These are phyloP conservation scores for Chytriomyces sp. DNA, from an alignment of 192 early-diverging fungal species.

Conservation along the genomic window DNA sequence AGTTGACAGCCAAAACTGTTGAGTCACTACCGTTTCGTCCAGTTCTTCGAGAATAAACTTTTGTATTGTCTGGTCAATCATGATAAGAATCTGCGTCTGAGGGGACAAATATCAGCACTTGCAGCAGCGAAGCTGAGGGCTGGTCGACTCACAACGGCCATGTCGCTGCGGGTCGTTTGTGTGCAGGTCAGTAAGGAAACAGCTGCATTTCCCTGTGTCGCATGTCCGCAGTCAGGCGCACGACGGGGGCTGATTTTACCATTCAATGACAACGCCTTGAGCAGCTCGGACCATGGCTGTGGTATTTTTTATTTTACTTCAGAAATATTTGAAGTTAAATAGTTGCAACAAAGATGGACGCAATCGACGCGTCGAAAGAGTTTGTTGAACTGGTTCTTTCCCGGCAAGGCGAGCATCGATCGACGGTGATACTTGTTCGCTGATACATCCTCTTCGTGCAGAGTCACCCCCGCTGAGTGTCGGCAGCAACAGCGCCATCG, in stretches of 20 bases:
- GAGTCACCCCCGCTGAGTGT: too few species aligned
- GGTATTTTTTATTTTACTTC: too few species aligned
- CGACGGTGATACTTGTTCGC: too few species aligned
- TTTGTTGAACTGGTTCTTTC: too few species aligned
- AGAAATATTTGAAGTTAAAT: too few species aligned
- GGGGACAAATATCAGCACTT: not conserved
- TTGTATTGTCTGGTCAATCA: constrained; percentile 2
- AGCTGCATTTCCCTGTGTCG: not conserved
- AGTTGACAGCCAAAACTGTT: not conserved
- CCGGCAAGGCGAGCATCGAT: too few species aligned
- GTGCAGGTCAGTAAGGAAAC: not conserved
- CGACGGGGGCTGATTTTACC: not conserved
- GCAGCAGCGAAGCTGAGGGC: not conserved
- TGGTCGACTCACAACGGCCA: constrained; percentile 13
- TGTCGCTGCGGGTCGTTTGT: constrained; percentile 3
- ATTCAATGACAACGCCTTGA: constrained; percentile 24
- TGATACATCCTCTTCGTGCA: too few species aligned
- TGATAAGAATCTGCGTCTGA: constrained; percentile 24
- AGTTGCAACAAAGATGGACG: too few species aligned
- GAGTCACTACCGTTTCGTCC: constrained; percentile 18
- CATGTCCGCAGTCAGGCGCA: not conserved
- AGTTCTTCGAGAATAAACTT: constrained; percentile 23
- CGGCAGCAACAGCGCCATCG: too few species aligned
- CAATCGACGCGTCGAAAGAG: too few species aligned
- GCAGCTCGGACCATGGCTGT: not conserved